Evolutionary conservation across 768 basidiomycete species (phyloP), one percentile per base, ranked within the genome.

Genomic region (Filobasidium floriforme): DNA sequence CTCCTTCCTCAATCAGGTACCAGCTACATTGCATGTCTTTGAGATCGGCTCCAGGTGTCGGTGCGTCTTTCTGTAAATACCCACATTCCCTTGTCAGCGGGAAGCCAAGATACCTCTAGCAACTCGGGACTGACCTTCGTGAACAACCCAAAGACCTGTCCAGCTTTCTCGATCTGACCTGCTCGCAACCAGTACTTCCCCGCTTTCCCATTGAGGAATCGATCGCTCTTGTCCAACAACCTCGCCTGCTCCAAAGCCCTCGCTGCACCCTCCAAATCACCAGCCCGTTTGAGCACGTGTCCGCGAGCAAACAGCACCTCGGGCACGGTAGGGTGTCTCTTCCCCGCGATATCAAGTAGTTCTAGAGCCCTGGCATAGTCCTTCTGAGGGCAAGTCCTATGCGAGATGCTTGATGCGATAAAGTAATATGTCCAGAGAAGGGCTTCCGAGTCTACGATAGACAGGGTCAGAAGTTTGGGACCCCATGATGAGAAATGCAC

Each of bases 351-450:
- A 19, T 85, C 81, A 18, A 98, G 81, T 6, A 88, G 79, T 18
- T 82, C 79, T 10, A 71, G 69, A 1, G 75, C 67, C 55, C 72
- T 68, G n/a, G 65, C 19, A 61, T 73, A 71, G 24, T 59, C 71
- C 10, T 72, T 75, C 19, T 70, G 66, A 14, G 70, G 75, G 44
- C 76, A 70, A 19, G 73, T 70, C 28, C 81, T 80, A 46, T 82
- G 81, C 0, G 82, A 81, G 1, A 89, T 80, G 73, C 83, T 84
- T 0, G 94, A 90, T 0, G 92, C 87, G 60, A 98, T 87, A 82
- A 89, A 96, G 81, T 94, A 98, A 44, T 97, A 84, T 11, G 89
- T 87, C 96, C 96, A 99, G 12, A 98, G 84, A 72, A 94, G 89
- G 0, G 73, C 60, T 29, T 74, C 76, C 69, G 73, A 57, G 32